Evolutionary conservation across 108 stramenopile species (phyloP).

Genomic region (Epithemia pelagica): DNA sequence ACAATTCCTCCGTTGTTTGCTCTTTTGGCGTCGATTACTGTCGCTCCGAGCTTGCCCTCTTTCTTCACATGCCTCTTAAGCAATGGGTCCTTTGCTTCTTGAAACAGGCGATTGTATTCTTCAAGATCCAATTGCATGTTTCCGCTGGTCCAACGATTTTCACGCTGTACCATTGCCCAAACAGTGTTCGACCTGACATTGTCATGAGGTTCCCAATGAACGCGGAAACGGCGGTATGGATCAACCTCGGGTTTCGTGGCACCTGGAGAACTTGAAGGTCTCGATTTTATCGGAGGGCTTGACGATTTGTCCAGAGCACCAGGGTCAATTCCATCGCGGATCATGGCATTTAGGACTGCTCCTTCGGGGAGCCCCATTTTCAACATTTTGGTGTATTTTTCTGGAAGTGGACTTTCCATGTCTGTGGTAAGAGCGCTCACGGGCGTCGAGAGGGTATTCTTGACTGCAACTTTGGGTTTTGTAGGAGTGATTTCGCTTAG

Average conservation of each 20-base stretch:
- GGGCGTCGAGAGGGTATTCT: neutral
- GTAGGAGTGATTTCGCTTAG: neutral
- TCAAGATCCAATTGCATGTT: constrained; percentile 15
- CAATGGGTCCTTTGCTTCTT: constrained; percentile 1
- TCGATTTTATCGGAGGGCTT: neutral
- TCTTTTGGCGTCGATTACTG: constrained; percentile 35
- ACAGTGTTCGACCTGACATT: constrained; percentile 52
- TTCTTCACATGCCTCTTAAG: neutral
- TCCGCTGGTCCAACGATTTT: constrained; percentile 41
- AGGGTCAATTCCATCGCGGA: constrained; percentile 25
- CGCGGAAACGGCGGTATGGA: constrained; percentile 43
- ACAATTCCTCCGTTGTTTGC: constrained; percentile 42
- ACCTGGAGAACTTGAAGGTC: neutral
- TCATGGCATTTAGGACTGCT: constrained; percentile 30
- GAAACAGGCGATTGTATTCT: constrained; percentile 6
- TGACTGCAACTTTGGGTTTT: constrained; percentile 5
- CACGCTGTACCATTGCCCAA: constrained; percentile 51
- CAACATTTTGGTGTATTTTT: constrained; percentile 33
- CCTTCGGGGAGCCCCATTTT: constrained; percentile 26
- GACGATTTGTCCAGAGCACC: neutral
- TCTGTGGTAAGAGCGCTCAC: neutral
- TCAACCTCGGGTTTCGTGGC: constrained; percentile 18
- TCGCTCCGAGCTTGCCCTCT: constrained; percentile 1
- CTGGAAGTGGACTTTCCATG: neutral
- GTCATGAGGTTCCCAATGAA: constrained; percentile 57